Base-by-base conservation (phyloP, 139 green algal genomes). In the Micractinium conductrix region DNA sequence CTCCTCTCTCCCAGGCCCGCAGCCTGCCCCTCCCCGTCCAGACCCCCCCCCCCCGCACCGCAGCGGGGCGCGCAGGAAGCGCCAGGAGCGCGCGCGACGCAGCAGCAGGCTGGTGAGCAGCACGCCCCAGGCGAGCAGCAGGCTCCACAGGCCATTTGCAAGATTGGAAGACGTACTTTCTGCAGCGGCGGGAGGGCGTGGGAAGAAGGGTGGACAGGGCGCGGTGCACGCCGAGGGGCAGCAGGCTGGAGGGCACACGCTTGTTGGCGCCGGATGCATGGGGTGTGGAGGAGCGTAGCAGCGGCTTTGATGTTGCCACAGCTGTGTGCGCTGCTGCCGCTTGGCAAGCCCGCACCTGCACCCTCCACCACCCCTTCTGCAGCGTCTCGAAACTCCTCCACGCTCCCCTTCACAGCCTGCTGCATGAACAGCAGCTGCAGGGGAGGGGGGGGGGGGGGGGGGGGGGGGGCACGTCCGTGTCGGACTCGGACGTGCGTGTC, bases 351-450 rank as follows among this genome's bases (percentile, higher is more conserved):
- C 40, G 38, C 26, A 43, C 35, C 55, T 43, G 44, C 43, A n/a
- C 9, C 40, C 24, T 87, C 35, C 26, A 37, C 30, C n/a, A n/a
- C n/a, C 14, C 44, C 43, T n/a, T 28, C 43, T 42, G 78, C 84
- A 45, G 74, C 45, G 14, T 33, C 43, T 37, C 48, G 68, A 26
- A 94, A 94, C 76, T 91, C 90, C 22, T 86, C 50, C 3, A 80
- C 55, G 10, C 81, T 24, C 30, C 92, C 93, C 87, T 95, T 93
- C 33, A 98, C 79, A 2, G 93, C 94, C 71, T 96, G 87, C 79
- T 98, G 94, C 67, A 97, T 70, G 87, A 98, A 98, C 26, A 98
- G 90, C 16, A 98, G 30, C 78, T 83, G 78, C 78, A 74, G 40
- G 28, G 58, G 12, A 40, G 42, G 43, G 19, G 37, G 53, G 53